Base-by-base conservation (phyloP, 306 rosid species). In the Corylus heterophylla region DNA sequence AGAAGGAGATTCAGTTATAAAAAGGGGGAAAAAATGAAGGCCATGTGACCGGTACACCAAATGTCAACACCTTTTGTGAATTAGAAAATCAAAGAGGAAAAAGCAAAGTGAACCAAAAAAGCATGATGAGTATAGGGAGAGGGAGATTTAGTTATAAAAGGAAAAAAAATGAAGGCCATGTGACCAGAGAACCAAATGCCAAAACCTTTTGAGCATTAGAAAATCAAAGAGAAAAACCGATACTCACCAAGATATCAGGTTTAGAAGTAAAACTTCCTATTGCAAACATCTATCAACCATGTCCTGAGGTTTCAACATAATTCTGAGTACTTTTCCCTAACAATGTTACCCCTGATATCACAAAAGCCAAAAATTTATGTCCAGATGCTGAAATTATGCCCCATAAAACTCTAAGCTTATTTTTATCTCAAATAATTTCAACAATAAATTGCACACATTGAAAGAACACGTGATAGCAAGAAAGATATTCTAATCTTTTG, bases 361-460 rank as follows among this genome's bases (percentile, higher is more conserved):
- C 27, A 66, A 66, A 66, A 66, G 71, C 7, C 2, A 66, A 35
- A 31, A 35, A 17, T 9, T 1, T 14, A 39, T 16, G 49, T 18
- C 27, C 47, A 16, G 49, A 39, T 2, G 3, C 27, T 39, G 49
- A 66, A 66, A 16, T 42, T 37, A 39, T 67, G 44, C 20, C n/a
- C n/a, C 18, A 62, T 62, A 62, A 67, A 67, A 67, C 25, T 67
- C 71, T 42, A 67, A 67, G 51, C 50, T 67, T 39, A 67, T 67
- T 17, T 39, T 18, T 27, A 37, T 67, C 25, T 44, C 22, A 42
- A 17, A 42, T 16, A 16, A 37, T 67, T 67, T 18, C 49, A 67
- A 39, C 72, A 18, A 42, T 12, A 39, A 14, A 39, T 8, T 18
- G n/a, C 29, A 18, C 10, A 39, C 48, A 64, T 20, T 59, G 35